Conservation (phyloP, 495 filamentous ascomycete genomes). For the Trichoderma erinaceum region DNA sequence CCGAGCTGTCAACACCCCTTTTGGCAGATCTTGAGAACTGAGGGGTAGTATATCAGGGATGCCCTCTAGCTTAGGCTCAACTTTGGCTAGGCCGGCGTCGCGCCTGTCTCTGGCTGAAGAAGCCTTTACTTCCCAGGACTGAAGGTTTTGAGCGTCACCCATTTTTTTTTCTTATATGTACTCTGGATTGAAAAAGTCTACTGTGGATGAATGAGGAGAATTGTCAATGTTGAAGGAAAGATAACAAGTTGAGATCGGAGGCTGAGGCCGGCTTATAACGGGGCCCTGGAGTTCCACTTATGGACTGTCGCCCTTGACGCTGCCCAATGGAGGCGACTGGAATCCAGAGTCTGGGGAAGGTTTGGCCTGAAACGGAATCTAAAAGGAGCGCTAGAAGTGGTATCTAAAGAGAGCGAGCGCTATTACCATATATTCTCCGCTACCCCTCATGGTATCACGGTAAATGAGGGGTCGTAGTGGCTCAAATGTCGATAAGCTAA, state of each 20-base stretch:
- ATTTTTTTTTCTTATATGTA: background rate
- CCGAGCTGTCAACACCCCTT: conserved; percentile 4
- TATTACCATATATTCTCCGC: conserved; percentile 3
- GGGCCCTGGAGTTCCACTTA: background rate
- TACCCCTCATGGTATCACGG: background rate
- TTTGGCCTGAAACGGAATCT: background rate
- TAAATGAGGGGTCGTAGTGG: background rate
- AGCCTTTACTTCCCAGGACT: conserved; percentile 10
- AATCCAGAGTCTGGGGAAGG: background rate
- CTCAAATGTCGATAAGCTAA: background rate
- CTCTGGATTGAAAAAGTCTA: background rate
- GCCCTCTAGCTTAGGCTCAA: conserved; percentile 12
- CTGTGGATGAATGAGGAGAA: background rate
- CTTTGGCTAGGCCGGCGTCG: background rate
- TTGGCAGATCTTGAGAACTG: conserved; percentile 13
- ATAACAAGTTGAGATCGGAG: background rate
- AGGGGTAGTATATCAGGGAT: conserved; percentile 12
- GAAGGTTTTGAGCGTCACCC: background rate
- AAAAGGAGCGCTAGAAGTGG: background rate
- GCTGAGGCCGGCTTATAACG: background rate
- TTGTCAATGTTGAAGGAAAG: background rate
- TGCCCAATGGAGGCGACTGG: too few relatives aligned
- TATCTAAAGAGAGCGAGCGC: background rate
- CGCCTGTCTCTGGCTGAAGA: background rate
- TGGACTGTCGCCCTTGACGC: background rate